phyloP scores from a whole-genome alignment of 805 yeast species.

The Yamadazyma ubonensis region DNA sequence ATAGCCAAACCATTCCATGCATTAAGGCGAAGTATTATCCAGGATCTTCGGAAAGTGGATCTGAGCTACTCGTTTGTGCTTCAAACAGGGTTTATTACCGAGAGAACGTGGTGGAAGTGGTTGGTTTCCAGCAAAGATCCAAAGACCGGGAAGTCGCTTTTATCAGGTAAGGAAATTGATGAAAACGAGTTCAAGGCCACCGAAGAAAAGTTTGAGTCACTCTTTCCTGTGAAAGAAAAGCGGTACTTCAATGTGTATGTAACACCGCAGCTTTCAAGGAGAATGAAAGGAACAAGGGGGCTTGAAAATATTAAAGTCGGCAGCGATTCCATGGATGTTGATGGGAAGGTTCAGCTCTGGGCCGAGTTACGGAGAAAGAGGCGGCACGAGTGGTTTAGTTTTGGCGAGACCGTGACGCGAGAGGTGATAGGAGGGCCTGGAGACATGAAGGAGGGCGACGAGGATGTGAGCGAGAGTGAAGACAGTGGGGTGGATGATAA shows the following conservation, averaged over 20 bases:
- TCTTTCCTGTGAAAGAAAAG: constrained; percentile 31
- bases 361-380: constrained; percentile 26
- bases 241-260: constrained; percentile 41
- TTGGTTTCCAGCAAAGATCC: constrained; percentile 36
- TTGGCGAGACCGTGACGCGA: constrained; percentile 18
- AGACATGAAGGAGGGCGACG: not conserved
- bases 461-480: constrained; percentile 7
- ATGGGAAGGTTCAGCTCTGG: constrained; percentile 33
- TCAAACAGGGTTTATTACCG: constrained; percentile 26
- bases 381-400: constrained; percentile 24
- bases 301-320: constrained; percentile 25
- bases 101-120: constrained; percentile 42
- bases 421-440: constrained; percentile 4
- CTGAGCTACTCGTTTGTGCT: constrained; percentile 26
- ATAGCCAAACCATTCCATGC: constrained; percentile 16
- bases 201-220: constrained; percentile 17
- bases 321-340: no score
- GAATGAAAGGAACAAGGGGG: constrained; percentile 37
- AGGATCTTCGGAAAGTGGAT: constrained; percentile 23
- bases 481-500: constrained; percentile 2
- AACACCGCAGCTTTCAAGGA: constrained; percentile 43
- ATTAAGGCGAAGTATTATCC: constrained; percentile 28
- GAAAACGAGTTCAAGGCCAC: constrained; percentile 17
- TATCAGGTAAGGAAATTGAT: constrained; percentile 22
- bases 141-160: constrained; percentile 28